Evolutionary conservation across 2,329 filamentous ascomycete genomes (phyloP), one percentile per base, ranked within the genome.

Genomic region (Colletotrichum shisoi): DNA sequence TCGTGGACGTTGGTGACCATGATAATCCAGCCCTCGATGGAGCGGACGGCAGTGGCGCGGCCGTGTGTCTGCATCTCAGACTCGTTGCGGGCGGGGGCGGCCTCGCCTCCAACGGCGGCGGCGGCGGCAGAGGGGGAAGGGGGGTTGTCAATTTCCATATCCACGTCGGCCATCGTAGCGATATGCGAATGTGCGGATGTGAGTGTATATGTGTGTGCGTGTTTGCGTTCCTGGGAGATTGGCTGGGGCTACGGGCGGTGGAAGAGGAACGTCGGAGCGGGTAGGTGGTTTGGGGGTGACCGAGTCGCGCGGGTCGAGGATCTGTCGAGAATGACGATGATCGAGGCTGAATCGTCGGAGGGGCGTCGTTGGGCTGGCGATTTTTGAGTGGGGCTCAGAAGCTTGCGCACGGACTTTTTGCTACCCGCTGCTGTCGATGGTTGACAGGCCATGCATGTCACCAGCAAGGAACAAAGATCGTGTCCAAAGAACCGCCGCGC

Each of bases 11-110:
- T 95, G 59, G 91, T 94, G 71, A 92, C 91, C 70, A 93, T 88
- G 74, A 95, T 84, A 78, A 95, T 95, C 92, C 92, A 95, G 72
- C 92, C 92, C 79, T 95, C 92, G 75, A 95, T 94, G 62, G 90
- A 93, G 73, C 92, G 91, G 67, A 95, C 92, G 27, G 92, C 92
- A 1, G 89, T 92, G 62, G 91, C 91, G 76, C 91, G 90, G 44
- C 85, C 83, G 73, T 87, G 85, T 7, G 91, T 94, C 74, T 88
- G 87, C 84, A 92, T 90, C 74, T 90, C 87, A 73, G 82, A 81
- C 70, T 86, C 82, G 73, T 86, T 85, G 72, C 78, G 79, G 64
- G 80, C 76, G 68, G 82, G 79, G 62, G 79, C 74, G 62, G 76
- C 74, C 62, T 76, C 72, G 12, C 74, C 75, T 46, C 72, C 73